These are phyloP conservation scores for Pestalotiopsis sp. DNA, from an alignment of 2,329 filamentous ascomycete species.

Conservation along the genomic window DNA sequence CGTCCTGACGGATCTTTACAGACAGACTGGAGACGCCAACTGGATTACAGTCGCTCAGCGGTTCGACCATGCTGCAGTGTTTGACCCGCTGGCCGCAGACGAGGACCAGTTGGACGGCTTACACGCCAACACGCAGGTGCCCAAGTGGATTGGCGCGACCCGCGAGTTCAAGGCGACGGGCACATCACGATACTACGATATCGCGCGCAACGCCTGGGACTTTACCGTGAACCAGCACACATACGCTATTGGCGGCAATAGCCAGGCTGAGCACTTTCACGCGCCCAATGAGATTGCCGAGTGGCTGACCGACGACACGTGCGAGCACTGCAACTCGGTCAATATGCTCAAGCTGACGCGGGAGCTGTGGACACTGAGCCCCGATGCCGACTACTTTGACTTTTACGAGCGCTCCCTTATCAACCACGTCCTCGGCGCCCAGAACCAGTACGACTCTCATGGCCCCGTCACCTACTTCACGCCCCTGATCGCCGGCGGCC, in stretches of 20 bases:
- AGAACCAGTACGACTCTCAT: conserved; percentile 45
- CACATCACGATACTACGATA: conserved; percentile 45
- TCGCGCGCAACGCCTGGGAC: conserved; percentile 53
- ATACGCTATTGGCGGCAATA: conserved; percentile 58
- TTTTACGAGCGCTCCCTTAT: conserved; percentile 54
- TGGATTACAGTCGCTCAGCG: conserved; percentile 51
- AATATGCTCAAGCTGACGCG: conserved; percentile 61
- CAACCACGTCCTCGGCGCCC: conserved; percentile 54
- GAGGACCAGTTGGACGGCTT: conserved; percentile 49
- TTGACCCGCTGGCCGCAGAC: conserved; percentile 48
- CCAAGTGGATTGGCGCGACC: conserved; percentile 56
- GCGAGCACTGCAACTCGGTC: conserved; percentile 57
- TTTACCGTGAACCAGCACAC: conserved; percentile 48
- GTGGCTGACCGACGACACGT: conserved; percentile 48
- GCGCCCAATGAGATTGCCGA: conserved; percentile 47
- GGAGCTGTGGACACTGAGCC: conserved; percentile 50
- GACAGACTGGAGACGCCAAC: conserved; percentile 44
- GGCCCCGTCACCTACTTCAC: conserved; percentile 59
- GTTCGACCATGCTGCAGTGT: conserved; percentile 52
- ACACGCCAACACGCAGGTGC: conserved; percentile 57
- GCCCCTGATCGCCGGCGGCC: conserved; percentile 48
- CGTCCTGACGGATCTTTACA: conserved; percentile 50
- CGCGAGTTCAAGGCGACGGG: conserved; percentile 53
- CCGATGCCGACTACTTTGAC: conserved; percentile 50
- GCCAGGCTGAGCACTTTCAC: conserved; percentile 55